phyloP scores from a whole-genome alignment of 371 early-diverging fungal species.

The Catenaria anguillulae region DNA sequence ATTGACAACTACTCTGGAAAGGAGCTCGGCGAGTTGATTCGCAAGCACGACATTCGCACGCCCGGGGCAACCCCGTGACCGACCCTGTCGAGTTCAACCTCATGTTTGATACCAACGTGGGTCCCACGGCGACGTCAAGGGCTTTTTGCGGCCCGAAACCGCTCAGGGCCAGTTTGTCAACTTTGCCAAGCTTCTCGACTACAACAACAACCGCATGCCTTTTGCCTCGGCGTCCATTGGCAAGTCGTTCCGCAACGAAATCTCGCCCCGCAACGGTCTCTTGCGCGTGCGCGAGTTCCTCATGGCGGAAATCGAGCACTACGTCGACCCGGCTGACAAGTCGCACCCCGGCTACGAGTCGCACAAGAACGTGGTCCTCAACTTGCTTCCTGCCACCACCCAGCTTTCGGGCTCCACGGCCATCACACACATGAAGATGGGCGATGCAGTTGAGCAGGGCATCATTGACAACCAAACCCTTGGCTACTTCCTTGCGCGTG shows the following conservation, averaged over 20 bases:
- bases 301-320: slow-evolving; percentile 99
- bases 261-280: slow-evolving; percentile 94
- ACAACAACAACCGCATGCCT: slow-evolving; percentile 97
- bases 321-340: slow-evolving; percentile 91
- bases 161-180: slow-evolving; percentile 99
- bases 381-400: slow-evolving; percentile 56
- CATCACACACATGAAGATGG: slow-evolving; percentile 57
- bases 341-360: slow-evolving; percentile 80
- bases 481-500: slow-evolving; percentile 97
- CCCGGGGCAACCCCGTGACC: slow-evolving; percentile 83
- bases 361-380: slow-evolving; percentile 59
- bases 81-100: slow-evolving; percentile 94
- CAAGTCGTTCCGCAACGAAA: slow-evolving; percentile 99
- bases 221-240: slow-evolving; percentile 99
- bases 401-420: slow-evolving; percentile 66
- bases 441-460: slow-evolving; percentile 82
- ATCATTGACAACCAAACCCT: slow-evolving; percentile 94
- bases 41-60: slow-evolving; percentile 72
- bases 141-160: slow-evolving; percentile 98
- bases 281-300: slow-evolving; percentile 98
- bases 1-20: slow-evolving; percentile 86
- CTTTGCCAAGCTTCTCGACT: slow-evolving; percentile 94
- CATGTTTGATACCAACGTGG: slow-evolving; percentile 97
- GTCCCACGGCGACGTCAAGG: slow-evolving; percentile 93
- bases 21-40: slow-evolving; percentile 77